Base-by-base conservation (phyloP, 495 filamentous ascomycete species). In the Penicillium angulare region DNA sequence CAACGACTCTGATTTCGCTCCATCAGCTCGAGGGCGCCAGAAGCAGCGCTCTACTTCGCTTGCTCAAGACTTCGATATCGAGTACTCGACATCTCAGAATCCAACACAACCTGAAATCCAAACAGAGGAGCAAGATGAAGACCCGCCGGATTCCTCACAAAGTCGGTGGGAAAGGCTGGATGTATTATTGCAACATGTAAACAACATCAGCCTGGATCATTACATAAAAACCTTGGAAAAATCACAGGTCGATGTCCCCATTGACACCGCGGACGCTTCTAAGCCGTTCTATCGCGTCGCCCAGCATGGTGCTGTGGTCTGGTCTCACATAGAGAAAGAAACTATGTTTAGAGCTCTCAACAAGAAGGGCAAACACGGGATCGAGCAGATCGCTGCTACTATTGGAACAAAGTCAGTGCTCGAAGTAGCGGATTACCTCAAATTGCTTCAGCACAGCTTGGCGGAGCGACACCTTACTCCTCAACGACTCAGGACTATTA, bases 341-440 rank as follows among this genome's bases (percentile, higher is more conserved):
- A 43, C 66, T 2, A 81, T 96, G 44, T 95, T 90, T 65, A 66
- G 76, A 5, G 73, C 78, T 1, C 64, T 95, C 10, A 73, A 77
- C 2, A 74, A 79, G 6, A 76, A 86, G 20, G 89, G 89, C 6
- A 78, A 72, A 27, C 74, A 84, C 56, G 71, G 87, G 43, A 53
- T 84, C 7, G 55, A 57, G 6, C 79, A 73, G 6, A 86, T 97
- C 43, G 77, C 90, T 0, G 53, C 64, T 7, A 73, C 78, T 0
- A 78, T 97, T 39, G 73, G 74, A 0, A 84, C 85, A 2, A 97
- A 97, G 56, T 84, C 80, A 41, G 76, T 81, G 45, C 60, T 88
- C 5, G 90, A 97, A 61, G 83, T 93, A 5, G 74, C 75, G 15
- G 78, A 84, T 43, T 91, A 89, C 53, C 56, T 93, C 7, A 49